These are phyloP conservation scores for Podosphaera fusca DNA, from an alignment of 2,329 filamentous ascomycete species.

Conservation along the genomic window DNA sequence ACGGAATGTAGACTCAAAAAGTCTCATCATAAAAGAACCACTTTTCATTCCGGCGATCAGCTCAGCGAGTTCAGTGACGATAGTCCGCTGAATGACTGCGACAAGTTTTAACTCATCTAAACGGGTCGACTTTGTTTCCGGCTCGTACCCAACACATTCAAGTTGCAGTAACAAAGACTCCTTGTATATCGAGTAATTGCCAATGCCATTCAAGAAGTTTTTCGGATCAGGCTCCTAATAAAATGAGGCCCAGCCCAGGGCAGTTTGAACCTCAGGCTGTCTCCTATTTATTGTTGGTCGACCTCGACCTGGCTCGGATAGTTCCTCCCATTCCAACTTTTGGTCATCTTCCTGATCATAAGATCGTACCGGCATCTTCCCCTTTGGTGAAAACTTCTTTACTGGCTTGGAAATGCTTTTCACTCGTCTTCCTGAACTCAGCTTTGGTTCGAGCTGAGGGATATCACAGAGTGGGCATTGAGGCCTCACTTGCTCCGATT, in stretches of 20 bases:
- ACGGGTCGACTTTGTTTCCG: background rate
- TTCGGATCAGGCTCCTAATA: background rate
- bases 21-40: background rate
- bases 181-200: background rate
- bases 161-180: background rate
- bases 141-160: background rate
- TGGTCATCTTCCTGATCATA: background rate
- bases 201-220: background rate
- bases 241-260: background rate
- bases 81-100: background rate
- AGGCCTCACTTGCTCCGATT: background rate
- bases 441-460: background rate
- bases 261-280: background rate
- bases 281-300: background rate
- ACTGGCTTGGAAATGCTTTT: background rate
- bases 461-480: background rate
- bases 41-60: slow-evolving; percentile 1
- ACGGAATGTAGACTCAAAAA: background rate
- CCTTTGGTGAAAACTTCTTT: background rate
- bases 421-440: background rate
- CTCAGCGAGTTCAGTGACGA: background rate
- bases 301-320: background rate
- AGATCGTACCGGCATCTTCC: background rate
- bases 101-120: background rate
- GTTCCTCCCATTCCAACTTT: background rate